Conservation (phyloP, 495 filamentous ascomycete genomes). For the Penicillium samsonianum region DNA sequence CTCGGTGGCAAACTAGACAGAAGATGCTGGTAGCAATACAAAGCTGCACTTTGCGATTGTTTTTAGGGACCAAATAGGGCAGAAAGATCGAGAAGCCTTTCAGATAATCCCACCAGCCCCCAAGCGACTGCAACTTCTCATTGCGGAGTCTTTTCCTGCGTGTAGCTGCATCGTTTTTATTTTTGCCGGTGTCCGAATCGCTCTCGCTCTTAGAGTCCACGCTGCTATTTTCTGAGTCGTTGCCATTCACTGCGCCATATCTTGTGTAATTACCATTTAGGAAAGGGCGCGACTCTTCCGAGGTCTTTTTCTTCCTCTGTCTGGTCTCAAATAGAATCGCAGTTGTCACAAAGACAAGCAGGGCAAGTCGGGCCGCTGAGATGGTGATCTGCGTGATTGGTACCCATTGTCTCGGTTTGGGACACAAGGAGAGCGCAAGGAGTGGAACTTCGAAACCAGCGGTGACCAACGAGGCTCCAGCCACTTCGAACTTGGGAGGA, state of each 20-base stretch:
- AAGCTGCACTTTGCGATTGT: slow-evolving; percentile 55
- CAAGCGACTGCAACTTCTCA: slow-evolving; percentile 4
- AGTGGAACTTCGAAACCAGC: slow-evolving; percentile 15
- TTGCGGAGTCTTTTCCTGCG: slow-evolving; percentile 11
- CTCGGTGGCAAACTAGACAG: slow-evolving; percentile 5
- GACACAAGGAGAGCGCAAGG: slow-evolving; percentile 10
- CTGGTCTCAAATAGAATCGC: slow-evolving; percentile 3
- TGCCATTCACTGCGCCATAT: slow-evolving; percentile 5
- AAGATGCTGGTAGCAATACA: slow-evolving; percentile 39
- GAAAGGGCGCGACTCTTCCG: slow-evolving; percentile 9
- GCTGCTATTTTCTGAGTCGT: slow-evolving; percentile 5
- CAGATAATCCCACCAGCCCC: slow-evolving; percentile 10
- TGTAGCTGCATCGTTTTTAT: neutral
- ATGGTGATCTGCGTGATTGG: slow-evolving; percentile 11
- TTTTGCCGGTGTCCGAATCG: slow-evolving; percentile 5
- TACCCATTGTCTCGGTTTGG: slow-evolving; percentile 7
- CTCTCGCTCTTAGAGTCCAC: slow-evolving; percentile 6
- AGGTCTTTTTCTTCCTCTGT: slow-evolving; percentile 1
- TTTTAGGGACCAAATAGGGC: slow-evolving; percentile 64
- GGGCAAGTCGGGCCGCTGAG: neutral
- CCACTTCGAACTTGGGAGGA: slow-evolving; percentile 9
- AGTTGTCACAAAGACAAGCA: slow-evolving; percentile 1
- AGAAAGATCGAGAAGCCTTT: slow-evolving; percentile 53
- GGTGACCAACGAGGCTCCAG: slow-evolving; percentile 9
- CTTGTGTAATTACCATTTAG: slow-evolving; percentile 2